These are phyloP conservation scores for sorghum (Sorghum bicolor) DNA, from an alignment of 176 grass and related monocot species.

Conservation along the genomic window DNA sequence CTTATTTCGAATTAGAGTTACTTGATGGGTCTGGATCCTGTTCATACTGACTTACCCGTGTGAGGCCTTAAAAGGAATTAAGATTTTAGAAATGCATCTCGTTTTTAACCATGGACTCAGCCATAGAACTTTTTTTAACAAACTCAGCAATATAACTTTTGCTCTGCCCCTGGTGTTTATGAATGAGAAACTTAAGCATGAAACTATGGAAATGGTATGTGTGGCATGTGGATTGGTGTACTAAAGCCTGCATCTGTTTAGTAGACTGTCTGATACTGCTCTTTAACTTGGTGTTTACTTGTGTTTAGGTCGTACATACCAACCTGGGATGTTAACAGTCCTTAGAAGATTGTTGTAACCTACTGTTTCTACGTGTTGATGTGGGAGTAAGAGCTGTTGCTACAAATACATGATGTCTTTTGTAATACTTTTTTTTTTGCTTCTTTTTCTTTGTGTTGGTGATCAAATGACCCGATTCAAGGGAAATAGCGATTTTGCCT, in stretches of 20 bases:
- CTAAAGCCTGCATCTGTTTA: neutral
- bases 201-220: neutral
- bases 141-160: neutral
- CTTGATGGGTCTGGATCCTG: neutral
- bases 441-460: neutral
- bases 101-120: neutral
- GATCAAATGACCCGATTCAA: neutral
- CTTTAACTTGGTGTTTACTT: conserved; percentile 18
- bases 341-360: conserved; percentile 36
- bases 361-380: neutral
- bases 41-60: neutral
- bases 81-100: neutral
- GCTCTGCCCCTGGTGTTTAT: neutral
- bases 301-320: conserved; percentile 10
- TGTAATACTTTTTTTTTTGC: neutral
- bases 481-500: conserved; percentile 2
- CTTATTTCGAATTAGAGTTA: neutral
- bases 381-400: neutral
- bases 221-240: conserved; percentile 4
- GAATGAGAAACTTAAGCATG: neutral
- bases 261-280: neutral
- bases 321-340: conserved; percentile 16
- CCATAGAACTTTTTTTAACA: neutral
- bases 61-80: neutral
- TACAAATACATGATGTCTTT: neutral